Evolutionary conservation across 2,329 filamentous ascomycete genomes (phyloP), one percentile per base, ranked within the genome.

Genomic region (Xylaria sp.): DNA sequence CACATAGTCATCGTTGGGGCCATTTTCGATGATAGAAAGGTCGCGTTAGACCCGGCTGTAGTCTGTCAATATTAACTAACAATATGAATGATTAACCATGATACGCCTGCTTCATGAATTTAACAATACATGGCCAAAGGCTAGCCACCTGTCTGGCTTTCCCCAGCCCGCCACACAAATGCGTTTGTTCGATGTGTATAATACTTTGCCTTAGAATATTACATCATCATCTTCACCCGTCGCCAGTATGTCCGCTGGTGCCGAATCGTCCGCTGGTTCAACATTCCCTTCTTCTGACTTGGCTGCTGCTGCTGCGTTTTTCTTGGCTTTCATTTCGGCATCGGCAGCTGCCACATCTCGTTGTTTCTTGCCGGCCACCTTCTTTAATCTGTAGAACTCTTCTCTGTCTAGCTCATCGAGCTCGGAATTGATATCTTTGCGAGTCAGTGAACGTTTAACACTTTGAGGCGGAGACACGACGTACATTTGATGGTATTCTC

Each of bases 401-500:
- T 98, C 96, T 85, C 96, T 89, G 82, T 98, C 97, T 59, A 99
- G 86, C 83, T 99, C 96, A 79, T 99, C 96, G 17, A 99, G 88
- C 80, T 99, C 96, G 0, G 95, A 97, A 83, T 98, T 98, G 86
- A 98, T 98, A 78, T 98, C 90, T 92, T 67, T 20, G 6, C 11
- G n/a, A 5, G 36, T 73, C 9, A 71, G 62, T 40, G 23, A 6
- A 17, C 46, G 23, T 36, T 20, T 38, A 9, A 61, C 11, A 17
- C 28, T 26, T 17, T 20, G n/a, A 23, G 28, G 5, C 4, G 11
- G 6, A 42, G n/a, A 53, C 6, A 20, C 9, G 42, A 76, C 87
- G 74, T 83, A 90, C 90, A 99, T 83, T 97, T 97, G 85, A 99
- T 99, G n/a, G 96, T 99, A 78, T 98, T 99, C 80, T 99, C 96